These are phyloP conservation scores for Pestalotiopsis sp. DNA, from an alignment of 2,329 filamentous ascomycete species.

Conservation along the genomic window DNA sequence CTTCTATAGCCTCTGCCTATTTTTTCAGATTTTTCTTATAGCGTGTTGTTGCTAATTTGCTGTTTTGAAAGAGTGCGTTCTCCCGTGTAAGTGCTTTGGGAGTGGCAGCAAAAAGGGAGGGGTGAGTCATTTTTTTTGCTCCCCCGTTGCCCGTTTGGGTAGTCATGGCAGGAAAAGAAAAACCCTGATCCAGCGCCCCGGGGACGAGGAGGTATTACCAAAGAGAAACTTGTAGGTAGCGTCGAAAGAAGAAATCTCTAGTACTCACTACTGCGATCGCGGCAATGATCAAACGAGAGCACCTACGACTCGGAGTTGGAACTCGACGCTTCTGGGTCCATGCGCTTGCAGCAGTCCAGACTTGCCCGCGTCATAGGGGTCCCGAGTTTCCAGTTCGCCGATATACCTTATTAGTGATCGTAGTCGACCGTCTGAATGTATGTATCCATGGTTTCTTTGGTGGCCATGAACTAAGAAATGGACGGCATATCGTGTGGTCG, in stretches of 20 bases:
- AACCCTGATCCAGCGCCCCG: neutral
- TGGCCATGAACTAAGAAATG: neutral
- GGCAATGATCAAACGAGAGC: neutral
- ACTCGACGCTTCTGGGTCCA: neutral
- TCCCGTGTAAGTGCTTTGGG: too few relatives aligned
- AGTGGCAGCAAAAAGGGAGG: too few relatives aligned
- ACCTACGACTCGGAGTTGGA: neutral
- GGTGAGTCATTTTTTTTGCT: too few relatives aligned
- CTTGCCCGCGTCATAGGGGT: neutral
- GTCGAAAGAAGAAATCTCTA: neutral
- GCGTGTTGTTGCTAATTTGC: too few relatives aligned
- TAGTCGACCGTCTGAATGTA: neutral
- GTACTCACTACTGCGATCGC: neutral
- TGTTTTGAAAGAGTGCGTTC: too few relatives aligned
- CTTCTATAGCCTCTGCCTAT: too few relatives aligned
- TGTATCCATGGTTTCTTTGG: neutral
- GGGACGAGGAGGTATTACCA: conserved; percentile 1
- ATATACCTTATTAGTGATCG: neutral
- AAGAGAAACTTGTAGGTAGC: neutral
- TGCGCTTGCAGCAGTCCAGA: neutral
- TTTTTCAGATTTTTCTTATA: too few relatives aligned
- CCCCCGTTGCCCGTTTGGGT: too few relatives aligned
- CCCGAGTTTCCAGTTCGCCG: conserved; percentile 2
- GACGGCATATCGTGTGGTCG: neutral
- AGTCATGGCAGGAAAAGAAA: neutral